These are phyloP conservation scores for Trametes maxima DNA, from an alignment of 768 basidiomycete genomes.

Conservation along the genomic window DNA sequence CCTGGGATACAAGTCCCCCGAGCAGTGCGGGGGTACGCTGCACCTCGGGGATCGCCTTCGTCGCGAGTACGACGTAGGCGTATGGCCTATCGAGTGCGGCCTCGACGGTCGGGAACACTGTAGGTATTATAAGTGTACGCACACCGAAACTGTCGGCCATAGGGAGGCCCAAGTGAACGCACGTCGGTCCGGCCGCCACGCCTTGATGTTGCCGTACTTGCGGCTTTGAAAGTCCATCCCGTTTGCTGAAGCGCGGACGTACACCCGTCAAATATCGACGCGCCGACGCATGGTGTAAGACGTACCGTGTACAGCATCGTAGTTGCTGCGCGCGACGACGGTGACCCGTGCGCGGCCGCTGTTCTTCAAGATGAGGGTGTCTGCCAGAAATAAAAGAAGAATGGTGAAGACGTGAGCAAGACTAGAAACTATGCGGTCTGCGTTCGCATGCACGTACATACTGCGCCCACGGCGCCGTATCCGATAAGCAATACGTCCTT, in stretches of 20 bases:
- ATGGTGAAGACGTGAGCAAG: background rate
- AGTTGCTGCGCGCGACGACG: conserved; percentile 73
- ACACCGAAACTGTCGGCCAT: background rate
- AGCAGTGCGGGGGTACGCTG: conserved; percentile 58
- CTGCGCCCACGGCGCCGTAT: conserved; percentile 65
- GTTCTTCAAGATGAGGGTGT: conserved; percentile 56
- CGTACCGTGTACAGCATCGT: conserved; percentile 52
- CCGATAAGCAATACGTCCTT: conserved; percentile 64
- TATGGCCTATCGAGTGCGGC: conserved; percentile 66
- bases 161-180: conserved; percentile 27
- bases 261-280: background rate
- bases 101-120: conserved; percentile 59
- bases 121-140: background rate
- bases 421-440: no score
- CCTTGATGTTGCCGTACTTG: conserved; percentile 58
- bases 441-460: conserved; percentile 46
- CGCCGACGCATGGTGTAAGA: background rate
- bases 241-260: conserved; percentile 37
- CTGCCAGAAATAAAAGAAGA: conserved; percentile 34
- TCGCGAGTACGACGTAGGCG: conserved; percentile 65
- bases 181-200: conserved; percentile 70
- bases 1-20: conserved; percentile 50
- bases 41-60: conserved; percentile 73
- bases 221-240: conserved; percentile 59
- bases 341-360: conserved; percentile 67